These are phyloP conservation scores for Platanus orientalis DNA, from an alignment of 164 flowering plant species.

Conservation along the genomic window DNA sequence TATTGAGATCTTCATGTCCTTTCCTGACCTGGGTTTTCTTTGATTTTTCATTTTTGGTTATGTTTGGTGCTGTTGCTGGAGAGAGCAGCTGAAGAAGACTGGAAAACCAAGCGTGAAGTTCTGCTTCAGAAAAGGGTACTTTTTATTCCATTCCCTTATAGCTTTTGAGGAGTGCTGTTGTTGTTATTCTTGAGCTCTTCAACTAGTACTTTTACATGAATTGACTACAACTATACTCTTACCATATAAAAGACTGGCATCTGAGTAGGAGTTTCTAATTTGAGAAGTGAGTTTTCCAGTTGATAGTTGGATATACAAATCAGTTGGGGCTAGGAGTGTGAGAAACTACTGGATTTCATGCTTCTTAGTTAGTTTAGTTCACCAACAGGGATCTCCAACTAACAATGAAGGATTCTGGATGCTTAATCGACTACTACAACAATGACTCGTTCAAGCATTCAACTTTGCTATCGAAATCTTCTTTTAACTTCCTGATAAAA, in stretches of 20 bases:
- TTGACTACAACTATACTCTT: too few relatives aligned
- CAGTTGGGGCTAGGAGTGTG: background rate
- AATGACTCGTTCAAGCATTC: too few relatives aligned
- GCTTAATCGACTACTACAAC: too few relatives aligned
- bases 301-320: background rate
- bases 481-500: too few relatives aligned
- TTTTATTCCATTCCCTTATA: background rate
- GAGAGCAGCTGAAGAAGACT: slow-evolving; percentile 83
- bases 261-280: background rate
- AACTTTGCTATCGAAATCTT: too few relatives aligned
- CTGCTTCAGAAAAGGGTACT: slow-evolving; percentile 76
- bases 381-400: too few relatives aligned
- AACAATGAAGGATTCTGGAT: too few relatives aligned
- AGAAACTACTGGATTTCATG: background rate
- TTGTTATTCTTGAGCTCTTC: background rate
- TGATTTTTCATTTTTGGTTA: background rate
- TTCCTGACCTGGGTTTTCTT: slow-evolving; percentile 5
- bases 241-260: background rate
- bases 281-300: too few relatives aligned
- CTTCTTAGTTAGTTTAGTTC: background rate
- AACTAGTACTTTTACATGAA: too few relatives aligned
- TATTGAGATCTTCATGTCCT: background rate
- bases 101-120: slow-evolving; percentile 72
- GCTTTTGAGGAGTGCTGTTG: background rate
- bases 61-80: slow-evolving; percentile 16